Evolutionary conservation across 2,329 filamentous ascomycete genomes (phyloP), one percentile per base, ranked within the genome.

Genomic region (Seiridium unicorne): DNA sequence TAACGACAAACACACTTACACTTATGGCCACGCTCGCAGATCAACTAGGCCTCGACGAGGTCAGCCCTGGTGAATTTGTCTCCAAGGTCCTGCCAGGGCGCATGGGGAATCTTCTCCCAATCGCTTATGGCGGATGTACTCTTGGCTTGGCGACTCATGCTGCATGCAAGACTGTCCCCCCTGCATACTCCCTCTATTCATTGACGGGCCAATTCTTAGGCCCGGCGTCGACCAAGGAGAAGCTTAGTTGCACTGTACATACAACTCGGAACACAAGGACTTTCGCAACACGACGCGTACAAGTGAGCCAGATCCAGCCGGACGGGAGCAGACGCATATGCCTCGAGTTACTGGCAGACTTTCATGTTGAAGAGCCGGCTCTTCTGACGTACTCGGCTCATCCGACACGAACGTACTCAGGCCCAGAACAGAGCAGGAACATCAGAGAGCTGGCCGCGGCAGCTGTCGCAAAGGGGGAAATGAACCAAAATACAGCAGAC

Each of bases 261-360:
- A 64, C 62, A 13, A 71, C 75, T 2, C 73, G 81, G 10, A 74
- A 78, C 54, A 82, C 81, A 1, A 72, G 76, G 11, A 78, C 78
- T 0, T 84, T 84, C 58, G 75, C 76, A 2, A 83, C 81, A 0
- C 72, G 79, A 2, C 70, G 77, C 3, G 75, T 84, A 3, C 72
- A 79, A 60, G 73, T 82, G 35, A 74, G 69, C 55, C 81, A 84
- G 59, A 63, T 68, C 32, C 72, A 72, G 18, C 66, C 74, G 0
- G 69, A 76, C 54, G 76, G 75, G 8, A 46, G 36, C 7, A 49
- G 68, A 5, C 74, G 81, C 34, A 58, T 69, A 0, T 81, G 77
- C 55, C 62, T 82, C 36, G 74, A 80, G 55, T 65, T 80, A 1
- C 63, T 79, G 1, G 76, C 75, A 0, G 81, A 84, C 58, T 84